Evolutionary conservation across 768 basidiomycete species (phyloP).

Genomic region (Tricholoma furcatifolium): DNA sequence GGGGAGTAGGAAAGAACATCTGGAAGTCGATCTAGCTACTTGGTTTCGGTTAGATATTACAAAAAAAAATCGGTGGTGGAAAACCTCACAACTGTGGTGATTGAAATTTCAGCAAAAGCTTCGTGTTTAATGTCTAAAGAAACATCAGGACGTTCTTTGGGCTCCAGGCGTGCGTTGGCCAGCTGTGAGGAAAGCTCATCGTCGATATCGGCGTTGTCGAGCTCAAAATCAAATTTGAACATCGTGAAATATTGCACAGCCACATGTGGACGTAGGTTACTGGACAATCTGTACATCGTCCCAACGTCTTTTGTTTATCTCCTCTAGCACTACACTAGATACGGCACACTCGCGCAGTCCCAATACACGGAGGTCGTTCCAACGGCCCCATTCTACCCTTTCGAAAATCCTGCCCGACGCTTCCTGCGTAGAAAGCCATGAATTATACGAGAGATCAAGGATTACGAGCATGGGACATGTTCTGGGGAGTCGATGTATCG

Average conservation of each 20-base stretch:
- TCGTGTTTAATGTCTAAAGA: conserved; percentile 8
- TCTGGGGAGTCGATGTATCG: conserved; percentile 56
- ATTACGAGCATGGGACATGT: conserved; percentile 61
- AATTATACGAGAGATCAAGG: conserved; percentile 70
- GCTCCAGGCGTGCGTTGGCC: not conserved
- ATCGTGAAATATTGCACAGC: conserved; percentile 27
- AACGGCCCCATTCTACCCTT: conserved; percentile 57
- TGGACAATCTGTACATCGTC: conserved; percentile 55
- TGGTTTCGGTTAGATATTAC: not conserved
- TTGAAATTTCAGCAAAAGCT: conserved; percentile 31
- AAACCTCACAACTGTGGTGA: conserved; percentile 24
- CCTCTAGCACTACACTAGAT: conserved; percentile 36
- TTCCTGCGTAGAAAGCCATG: conserved; percentile 33
- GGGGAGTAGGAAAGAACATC: conserved; percentile 80
- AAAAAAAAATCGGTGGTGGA: conserved; percentile 14
- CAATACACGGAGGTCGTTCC: conserved; percentile 50
- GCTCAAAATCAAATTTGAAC: conserved; percentile 73
- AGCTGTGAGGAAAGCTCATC: conserved; percentile 11
- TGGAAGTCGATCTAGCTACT: conserved; percentile 69
- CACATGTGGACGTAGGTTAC: conserved; percentile 19
- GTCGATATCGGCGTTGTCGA: conserved; percentile 42
- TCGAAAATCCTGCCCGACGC: conserved; percentile 39
- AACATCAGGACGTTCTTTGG: not conserved
- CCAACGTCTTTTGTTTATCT: conserved; percentile 64
- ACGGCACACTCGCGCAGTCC: conserved; percentile 56